These are phyloP conservation scores for Dimargaris xerosporica DNA, from an alignment of 192 early-diverging fungal species.

Conservation along the genomic window DNA sequence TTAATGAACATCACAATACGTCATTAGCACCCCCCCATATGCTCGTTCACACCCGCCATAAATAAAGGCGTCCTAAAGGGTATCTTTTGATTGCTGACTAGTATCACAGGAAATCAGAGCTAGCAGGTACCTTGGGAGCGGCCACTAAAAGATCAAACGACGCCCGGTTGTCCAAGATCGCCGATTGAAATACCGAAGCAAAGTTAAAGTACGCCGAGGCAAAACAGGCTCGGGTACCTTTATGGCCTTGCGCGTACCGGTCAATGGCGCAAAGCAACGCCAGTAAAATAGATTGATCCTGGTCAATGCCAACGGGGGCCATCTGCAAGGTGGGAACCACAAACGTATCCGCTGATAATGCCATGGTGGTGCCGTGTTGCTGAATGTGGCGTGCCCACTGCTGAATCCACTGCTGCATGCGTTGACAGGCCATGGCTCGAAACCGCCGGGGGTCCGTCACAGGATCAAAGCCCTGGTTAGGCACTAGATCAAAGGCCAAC, in stretches of 20 bases:
- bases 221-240: constrained; percentile 25
- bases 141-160: constrained; percentile 62
- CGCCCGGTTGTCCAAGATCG: constrained; percentile 40
- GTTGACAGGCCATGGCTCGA: background rate
- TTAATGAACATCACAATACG: too few relatives aligned
- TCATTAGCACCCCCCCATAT: too few relatives aligned
- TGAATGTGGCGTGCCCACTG: background rate
- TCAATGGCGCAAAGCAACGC: constrained; percentile 42
- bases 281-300: constrained; percentile 57
- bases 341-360: constrained; percentile 35
- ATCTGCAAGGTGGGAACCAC: constrained; percentile 77
- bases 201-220: constrained; percentile 95
- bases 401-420: background rate
- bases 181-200: constrained; percentile 42
- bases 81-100: too few relatives aligned
- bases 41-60: too few relatives aligned
- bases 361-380: background rate
- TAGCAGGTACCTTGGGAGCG: constrained; percentile 54
- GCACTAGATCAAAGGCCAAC: background rate
- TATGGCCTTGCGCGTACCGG: constrained; percentile 14
- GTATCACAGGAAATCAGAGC: too few relatives aligned
- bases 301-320: constrained; percentile 57
- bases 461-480: background rate
- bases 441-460: background rate
- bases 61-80: too few relatives aligned